Conservation (phyloP, 2,329 filamentous ascomycete species). For the Neodidymelliopsis sp. region DNA sequence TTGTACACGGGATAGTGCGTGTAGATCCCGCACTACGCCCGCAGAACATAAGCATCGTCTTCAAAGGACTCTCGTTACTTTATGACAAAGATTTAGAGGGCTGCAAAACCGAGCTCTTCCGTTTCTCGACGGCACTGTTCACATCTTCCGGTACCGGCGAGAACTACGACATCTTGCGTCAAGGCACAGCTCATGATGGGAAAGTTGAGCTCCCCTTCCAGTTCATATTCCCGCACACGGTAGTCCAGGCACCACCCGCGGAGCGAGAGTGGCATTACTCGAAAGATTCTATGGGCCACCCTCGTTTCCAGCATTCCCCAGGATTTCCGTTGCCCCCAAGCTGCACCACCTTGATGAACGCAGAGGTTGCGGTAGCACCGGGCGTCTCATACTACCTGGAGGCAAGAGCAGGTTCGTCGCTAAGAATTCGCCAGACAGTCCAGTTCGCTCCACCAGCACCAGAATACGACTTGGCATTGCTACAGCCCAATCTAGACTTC, state of each 20-base stretch:
- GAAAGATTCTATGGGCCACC: slow-evolving; percentile 29
- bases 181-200: slow-evolving; percentile 31
- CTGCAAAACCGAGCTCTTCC: slow-evolving; percentile 29
- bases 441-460: slow-evolving; percentile 18
- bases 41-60: slow-evolving; percentile 24
- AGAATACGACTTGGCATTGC: slow-evolving; percentile 25
- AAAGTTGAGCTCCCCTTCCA: slow-evolving; percentile 38
- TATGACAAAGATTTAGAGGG: slow-evolving; percentile 20
- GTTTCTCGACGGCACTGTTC: slow-evolving; percentile 28
- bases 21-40: slow-evolving; percentile 30
- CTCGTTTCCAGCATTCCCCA: slow-evolving; percentile 35
- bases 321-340: slow-evolving; percentile 31
- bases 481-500: slow-evolving; percentile 26
- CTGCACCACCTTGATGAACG: slow-evolving; percentile 12
- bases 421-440: slow-evolving; percentile 20
- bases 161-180: slow-evolving; percentile 32
- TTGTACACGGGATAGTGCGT: slow-evolving; percentile 29
- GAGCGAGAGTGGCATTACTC: slow-evolving; percentile 23
- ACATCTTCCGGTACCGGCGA: slow-evolving; percentile 22
- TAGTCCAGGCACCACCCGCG: slow-evolving; percentile 22
- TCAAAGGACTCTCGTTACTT: slow-evolving; percentile 24
- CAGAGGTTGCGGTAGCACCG: slow-evolving; percentile 10
- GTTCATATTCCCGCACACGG: slow-evolving; percentile 33
- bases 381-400: slow-evolving; percentile 30
- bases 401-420: slow-evolving; percentile 12